Percentiles rank a stretch among this genome's conserved stretches.
Conservation (phyloP, 805 yeast genomes). For the Lachancea thermotolerans region DNA sequence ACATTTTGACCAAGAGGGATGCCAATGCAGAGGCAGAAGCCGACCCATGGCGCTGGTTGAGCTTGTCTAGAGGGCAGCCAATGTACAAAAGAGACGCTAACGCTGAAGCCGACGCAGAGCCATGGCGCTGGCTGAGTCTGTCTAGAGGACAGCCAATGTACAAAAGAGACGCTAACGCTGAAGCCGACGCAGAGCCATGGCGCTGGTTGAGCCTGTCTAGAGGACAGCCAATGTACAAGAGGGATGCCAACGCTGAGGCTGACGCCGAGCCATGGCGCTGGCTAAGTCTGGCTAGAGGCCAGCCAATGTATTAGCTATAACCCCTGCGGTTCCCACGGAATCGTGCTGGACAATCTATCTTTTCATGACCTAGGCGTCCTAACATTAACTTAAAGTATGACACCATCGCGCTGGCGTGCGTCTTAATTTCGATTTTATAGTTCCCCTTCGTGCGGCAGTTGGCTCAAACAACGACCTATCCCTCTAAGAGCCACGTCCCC, state of each 20-base stretch:
- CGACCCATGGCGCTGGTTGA: constrained; percentile 26
- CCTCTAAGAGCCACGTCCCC: too few species aligned
- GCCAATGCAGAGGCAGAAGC: constrained; percentile 20
- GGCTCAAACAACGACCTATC: too few species aligned
- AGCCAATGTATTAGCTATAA: constrained; percentile 17
- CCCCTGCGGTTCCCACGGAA: too few species aligned
- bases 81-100: constrained; percentile 5
- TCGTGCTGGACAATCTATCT: too few species aligned
- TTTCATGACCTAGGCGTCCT: too few species aligned
- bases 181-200: constrained; percentile 25
- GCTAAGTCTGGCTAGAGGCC: constrained; percentile 20
- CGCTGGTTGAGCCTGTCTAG: constrained; percentile 21
- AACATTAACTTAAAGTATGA: too few species aligned
- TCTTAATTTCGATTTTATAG: too few species aligned
- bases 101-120: constrained; percentile 17
- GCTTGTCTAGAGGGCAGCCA: constrained; percentile 22
- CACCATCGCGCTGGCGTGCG: too few species aligned
- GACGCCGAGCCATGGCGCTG: constrained; percentile 26
- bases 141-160: constrained; percentile 24
- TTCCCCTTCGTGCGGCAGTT: too few species aligned
- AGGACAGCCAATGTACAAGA: constrained; percentile 25
- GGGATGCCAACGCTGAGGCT: constrained; percentile 16
- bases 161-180: constrained; percentile 27
- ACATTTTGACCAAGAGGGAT: constrained; percentile 27
- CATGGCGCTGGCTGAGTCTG: constrained; percentile 27